Percentiles rank a stretch among this genome's conserved stretches.
These are phyloP conservation scores for Leccinum laetum DNA, from an alignment of 1,284 basidiomycete genomes.

Conservation along the genomic window DNA sequence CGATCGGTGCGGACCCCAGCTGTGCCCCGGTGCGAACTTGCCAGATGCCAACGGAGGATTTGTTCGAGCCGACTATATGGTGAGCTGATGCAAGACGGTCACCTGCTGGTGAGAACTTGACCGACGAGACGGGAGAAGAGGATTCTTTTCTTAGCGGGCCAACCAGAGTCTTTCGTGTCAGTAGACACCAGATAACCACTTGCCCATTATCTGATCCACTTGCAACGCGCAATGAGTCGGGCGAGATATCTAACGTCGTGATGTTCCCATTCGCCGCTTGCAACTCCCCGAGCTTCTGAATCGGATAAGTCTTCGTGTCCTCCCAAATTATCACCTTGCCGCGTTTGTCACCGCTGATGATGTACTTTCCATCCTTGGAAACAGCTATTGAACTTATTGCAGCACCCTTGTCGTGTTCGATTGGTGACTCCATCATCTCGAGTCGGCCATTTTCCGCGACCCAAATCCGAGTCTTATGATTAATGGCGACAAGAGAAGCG, in stretches of 20 bases:
- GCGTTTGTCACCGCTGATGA: constrained; percentile 9
- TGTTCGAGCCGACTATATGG: neutral
- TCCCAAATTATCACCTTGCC: constrained; percentile 11
- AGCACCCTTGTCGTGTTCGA: neutral
- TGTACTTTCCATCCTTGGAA: constrained; percentile 8
- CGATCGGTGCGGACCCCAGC: neutral
- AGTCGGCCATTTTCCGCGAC: neutral
- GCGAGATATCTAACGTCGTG: constrained; percentile 9
- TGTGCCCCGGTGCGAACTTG: constrained; percentile 10
- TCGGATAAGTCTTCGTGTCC: neutral
- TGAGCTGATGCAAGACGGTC: constrained; percentile 9
- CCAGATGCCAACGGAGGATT: constrained; percentile 9
- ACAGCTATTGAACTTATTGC: neutral
- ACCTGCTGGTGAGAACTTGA: neutral
- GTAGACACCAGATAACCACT: constrained; percentile 21
- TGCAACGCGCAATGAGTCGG: constrained; percentile 8
- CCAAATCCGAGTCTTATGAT: neutral
- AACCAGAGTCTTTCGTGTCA: neutral
- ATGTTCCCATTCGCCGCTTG: neutral
- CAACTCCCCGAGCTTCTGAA: neutral
- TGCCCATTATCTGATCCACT: constrained; percentile 6
- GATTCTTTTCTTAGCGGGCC: neutral
- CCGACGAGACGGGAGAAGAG: too few relatives aligned
- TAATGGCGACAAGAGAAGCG: neutral
- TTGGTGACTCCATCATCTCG: neutral